Evolutionary conservation across 305 asterid genomes (phyloP).

Genomic region (Fraxinus albicans): DNA sequence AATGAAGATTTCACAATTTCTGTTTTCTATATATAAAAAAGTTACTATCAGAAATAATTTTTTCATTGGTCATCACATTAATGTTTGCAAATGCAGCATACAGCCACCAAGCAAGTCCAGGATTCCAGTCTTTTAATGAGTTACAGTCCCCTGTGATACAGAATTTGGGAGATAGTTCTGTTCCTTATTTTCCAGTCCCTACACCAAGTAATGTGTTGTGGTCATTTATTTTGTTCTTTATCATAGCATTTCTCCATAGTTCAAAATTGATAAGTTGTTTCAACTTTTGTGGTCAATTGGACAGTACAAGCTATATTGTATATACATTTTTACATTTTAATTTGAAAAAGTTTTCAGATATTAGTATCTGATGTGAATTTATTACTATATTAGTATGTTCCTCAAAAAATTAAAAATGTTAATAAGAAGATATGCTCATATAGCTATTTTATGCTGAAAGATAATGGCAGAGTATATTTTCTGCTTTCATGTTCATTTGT

Average conservation of each 20-base stretch:
- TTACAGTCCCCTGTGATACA: constrained; percentile 34
- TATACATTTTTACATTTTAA: not conserved
- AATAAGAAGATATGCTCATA: constrained; percentile 12
- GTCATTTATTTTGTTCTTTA: constrained; percentile 4
- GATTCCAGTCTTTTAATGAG: constrained; percentile 48
- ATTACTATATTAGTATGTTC: constrained; percentile 3
- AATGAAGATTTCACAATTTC: not conserved
- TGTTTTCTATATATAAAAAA: constrained; percentile 8
- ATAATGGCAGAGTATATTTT: not conserved
- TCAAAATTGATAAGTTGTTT: constrained; percentile 4
- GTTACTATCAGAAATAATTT: constrained; percentile 4
- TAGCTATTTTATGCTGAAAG: constrained; percentile 7
- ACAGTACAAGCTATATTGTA: not conserved
- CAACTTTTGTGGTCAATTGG: constrained; percentile 11
- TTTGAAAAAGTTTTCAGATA: constrained; percentile 10
- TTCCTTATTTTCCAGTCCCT: constrained; percentile 39
- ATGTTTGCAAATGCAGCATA: constrained; percentile 58
- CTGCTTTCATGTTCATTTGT: not conserved
- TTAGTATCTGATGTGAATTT: constrained; percentile 8
- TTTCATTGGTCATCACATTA: not conserved
- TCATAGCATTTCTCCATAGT: not conserved
- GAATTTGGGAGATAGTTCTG: constrained; percentile 37
- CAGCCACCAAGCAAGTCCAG: constrained; percentile 62
- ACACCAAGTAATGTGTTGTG: constrained; percentile 36
- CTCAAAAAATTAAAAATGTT: not conserved